These are phyloP conservation scores for Elongisporangium prolatum DNA, from an alignment of 352 stramenopile genomes.

Conservation along the genomic window DNA sequence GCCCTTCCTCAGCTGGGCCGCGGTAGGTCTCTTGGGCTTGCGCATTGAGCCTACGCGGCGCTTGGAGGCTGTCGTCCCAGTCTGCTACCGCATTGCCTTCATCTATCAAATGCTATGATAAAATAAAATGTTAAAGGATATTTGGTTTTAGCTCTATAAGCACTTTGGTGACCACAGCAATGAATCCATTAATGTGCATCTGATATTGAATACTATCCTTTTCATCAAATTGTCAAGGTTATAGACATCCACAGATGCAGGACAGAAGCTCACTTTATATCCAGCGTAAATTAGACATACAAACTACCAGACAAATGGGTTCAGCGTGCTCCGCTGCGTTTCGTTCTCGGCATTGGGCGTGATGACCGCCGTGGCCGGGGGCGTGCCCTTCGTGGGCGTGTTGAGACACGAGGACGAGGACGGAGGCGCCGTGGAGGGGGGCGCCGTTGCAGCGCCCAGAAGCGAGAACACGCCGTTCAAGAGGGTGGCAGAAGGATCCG, in stretches of 20 bases:
- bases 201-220: no score
- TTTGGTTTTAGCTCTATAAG: no score
- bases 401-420: slow-evolving; percentile 7
- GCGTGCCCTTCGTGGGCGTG: neutral
- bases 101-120: no score
- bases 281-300: neutral
- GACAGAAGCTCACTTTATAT: neutral
- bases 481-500: slow-evolving; percentile 27
- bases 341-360: neutral
- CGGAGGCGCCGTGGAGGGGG: slow-evolving; percentile 10
- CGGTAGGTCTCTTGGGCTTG: no score
- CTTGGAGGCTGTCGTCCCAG: no score
- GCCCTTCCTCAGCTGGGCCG: no score
- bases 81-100: no score
- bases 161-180: no score
- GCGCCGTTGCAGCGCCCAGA: slow-evolving; percentile 25
- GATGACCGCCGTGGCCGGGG: neutral
- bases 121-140: no score
- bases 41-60: no score
- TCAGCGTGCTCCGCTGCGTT: neutral
- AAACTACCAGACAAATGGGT: neutral
- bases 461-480: slow-evolving; percentile 74
- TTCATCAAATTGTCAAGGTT: no score
- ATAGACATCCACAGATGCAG: neutral
- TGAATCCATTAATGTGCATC: no score